phyloP scores from a whole-genome alignment of 1,284 basidiomycete genomes.

The Trichosporon sp. region DNA sequence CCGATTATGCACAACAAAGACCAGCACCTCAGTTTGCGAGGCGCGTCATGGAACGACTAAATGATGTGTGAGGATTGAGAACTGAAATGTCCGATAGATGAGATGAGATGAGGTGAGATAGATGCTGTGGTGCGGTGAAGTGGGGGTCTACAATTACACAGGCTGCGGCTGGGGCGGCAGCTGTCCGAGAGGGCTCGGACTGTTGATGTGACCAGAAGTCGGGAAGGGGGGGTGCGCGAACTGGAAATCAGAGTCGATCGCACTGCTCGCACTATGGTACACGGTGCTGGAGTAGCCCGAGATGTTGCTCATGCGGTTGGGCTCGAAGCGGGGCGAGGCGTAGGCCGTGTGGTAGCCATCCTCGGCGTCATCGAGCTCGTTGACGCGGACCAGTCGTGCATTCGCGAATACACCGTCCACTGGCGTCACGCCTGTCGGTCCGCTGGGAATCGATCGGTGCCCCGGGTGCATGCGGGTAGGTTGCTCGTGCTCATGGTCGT shows the following conservation, averaged over 20 bases:
- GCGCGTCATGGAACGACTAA: not conserved
- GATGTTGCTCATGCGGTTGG: not conserved
- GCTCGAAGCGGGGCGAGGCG: not conserved
- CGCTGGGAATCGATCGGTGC: not conserved
- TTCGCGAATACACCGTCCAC: not conserved
- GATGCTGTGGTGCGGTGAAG: not conserved
- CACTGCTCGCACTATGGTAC: constrained; percentile 2
- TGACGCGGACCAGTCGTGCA: not conserved
- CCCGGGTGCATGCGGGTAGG: not conserved
- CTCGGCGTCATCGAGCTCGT: not conserved
- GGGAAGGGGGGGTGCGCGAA: not conserved
- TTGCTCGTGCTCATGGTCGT: too few species aligned
- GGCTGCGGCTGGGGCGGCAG: not conserved
- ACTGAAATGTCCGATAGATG: not conserved
- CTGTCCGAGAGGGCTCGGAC: not conserved
- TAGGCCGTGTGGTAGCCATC: not conserved
- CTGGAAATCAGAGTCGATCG: not conserved
- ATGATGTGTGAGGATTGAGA: not conserved
- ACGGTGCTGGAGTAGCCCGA: not conserved
- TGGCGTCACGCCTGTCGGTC: not conserved
- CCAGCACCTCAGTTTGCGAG: not conserved
- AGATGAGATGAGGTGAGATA: not conserved
- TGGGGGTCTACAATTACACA: not conserved
- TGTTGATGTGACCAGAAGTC: not conserved
- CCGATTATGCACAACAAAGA: not conserved